Percentiles rank a stretch among this genome's conserved stretches.
phyloP scores from a whole-genome alignment of 257 asterid species.

The Leptodermis oblonga region DNA sequence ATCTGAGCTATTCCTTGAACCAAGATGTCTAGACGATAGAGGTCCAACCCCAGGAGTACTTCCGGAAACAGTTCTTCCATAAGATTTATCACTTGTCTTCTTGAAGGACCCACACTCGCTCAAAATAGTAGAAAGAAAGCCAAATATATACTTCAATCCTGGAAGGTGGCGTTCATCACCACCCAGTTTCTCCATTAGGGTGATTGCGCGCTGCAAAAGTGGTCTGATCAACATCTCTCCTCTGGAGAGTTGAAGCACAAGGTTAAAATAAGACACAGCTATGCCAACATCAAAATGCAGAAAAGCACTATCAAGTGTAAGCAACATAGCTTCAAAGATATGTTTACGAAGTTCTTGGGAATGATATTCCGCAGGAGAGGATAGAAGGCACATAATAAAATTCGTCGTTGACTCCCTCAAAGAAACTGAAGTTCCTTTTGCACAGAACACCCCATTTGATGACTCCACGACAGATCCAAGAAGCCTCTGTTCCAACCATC shows the following conservation, averaged over 20 bases:
- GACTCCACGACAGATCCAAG: slow-evolving; percentile 56
- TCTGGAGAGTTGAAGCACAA: slow-evolving; percentile 66
- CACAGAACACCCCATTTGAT: slow-evolving; percentile 33
- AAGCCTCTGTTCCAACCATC: slow-evolving; percentile 85
- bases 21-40: slow-evolving; percentile 51
- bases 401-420: slow-evolving; percentile 72
- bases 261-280: slow-evolving; percentile 59
- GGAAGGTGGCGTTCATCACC: slow-evolving; percentile 66
- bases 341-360: slow-evolving; percentile 59
- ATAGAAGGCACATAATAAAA: slow-evolving; percentile 57
- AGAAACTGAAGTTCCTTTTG: slow-evolving; percentile 57
- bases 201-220: slow-evolving; percentile 57
- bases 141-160: slow-evolving; percentile 76
- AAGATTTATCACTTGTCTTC: slow-evolving; percentile 43
- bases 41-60: slow-evolving; percentile 54
- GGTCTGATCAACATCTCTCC: slow-evolving; percentile 62
- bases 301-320: slow-evolving; percentile 82
- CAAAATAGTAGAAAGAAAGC: slow-evolving; percentile 53
- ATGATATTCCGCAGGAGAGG: slow-evolving; percentile 40
- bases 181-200: slow-evolving; percentile 71
- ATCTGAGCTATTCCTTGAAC: slow-evolving; percentile 64
- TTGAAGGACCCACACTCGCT: slow-evolving; percentile 61
- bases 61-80: slow-evolving; percentile 51
- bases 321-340: slow-evolving; percentile 70
- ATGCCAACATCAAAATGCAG: slow-evolving; percentile 46